Conservation (phyloP, 108 stramenopile species). For the Nitzschia putrida region DNA sequence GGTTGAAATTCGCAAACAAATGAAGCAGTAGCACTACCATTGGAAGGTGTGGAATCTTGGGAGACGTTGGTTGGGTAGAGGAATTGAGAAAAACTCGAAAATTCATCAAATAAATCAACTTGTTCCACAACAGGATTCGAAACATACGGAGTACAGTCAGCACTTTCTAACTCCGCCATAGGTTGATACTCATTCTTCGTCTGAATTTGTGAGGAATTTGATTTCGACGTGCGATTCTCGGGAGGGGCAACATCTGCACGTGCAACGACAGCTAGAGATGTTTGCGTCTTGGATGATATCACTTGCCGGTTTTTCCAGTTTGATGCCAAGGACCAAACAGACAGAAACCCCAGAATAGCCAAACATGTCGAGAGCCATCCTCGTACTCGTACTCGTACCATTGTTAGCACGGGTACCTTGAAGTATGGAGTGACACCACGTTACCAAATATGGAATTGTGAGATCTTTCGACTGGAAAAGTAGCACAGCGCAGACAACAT, state of each 20-base stretch:
- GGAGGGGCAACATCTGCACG: neutral
- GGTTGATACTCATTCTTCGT: neutral
- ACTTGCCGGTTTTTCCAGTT: neutral
- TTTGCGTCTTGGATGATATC: neutral
- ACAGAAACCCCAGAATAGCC: too few species aligned
- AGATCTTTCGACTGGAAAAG: too few species aligned
- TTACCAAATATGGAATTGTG: too few species aligned
- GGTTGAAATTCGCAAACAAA: slow-evolving; percentile 12
- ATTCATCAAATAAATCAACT: neutral
- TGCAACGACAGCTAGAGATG: neutral
- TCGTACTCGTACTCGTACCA: too few species aligned
- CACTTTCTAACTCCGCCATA: neutral
- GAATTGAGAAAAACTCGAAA: neutral
- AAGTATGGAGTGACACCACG: too few species aligned
- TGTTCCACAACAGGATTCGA: neutral
- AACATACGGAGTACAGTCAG: neutral
- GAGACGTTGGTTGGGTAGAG: neutral
- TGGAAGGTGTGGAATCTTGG: neutral
- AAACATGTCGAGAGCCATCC: too few species aligned
- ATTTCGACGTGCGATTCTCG: neutral
- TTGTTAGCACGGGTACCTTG: too few species aligned
- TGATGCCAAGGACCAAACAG: neutral
- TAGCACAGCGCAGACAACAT: too few species aligned
- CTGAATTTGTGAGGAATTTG: neutral
- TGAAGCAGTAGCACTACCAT: too few species aligned